Evolutionary conservation across 129 eudicot genomes (phyloP).

Genomic region (Arctium minus): DNA sequence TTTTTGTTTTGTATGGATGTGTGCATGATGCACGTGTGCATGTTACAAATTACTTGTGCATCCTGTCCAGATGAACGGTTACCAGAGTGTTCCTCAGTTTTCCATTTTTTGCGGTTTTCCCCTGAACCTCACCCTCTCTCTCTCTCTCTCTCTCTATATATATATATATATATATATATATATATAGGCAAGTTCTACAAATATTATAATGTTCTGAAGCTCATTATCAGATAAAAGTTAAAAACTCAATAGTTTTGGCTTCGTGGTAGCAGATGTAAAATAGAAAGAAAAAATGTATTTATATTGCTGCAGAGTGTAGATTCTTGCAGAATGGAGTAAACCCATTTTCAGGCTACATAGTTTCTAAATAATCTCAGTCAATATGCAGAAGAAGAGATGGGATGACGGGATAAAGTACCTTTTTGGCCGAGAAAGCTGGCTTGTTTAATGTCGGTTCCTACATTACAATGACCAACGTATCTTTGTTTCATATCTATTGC

Average conservation of each 20-base stretch:
- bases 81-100: no score
- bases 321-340: not conserved
- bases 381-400: not conserved
- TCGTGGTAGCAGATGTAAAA: not conserved
- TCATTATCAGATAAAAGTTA: not conserved
- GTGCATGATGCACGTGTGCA: no score
- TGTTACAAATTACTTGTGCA: no score
- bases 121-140: no score
- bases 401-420: slow-evolving; percentile 39
- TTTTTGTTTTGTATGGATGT: no score
- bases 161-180: not conserved
- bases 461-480: slow-evolving; percentile 86
- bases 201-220: not conserved
- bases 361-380: not conserved
- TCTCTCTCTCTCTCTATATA: no score
- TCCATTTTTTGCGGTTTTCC: no score
- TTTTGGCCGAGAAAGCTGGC: slow-evolving; percentile 92
- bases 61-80: no score
- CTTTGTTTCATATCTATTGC: slow-evolving; percentile 90
- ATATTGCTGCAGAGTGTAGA: not conserved
- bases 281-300: not conserved
- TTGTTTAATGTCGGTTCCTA: slow-evolving; percentile 95
- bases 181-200: not conserved
- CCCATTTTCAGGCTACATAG: not conserved
- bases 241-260: not conserved